phyloP scores from a whole-genome alignment of 1,139 yeast genomes.

The Magnusiomyces clavatus region DNA sequence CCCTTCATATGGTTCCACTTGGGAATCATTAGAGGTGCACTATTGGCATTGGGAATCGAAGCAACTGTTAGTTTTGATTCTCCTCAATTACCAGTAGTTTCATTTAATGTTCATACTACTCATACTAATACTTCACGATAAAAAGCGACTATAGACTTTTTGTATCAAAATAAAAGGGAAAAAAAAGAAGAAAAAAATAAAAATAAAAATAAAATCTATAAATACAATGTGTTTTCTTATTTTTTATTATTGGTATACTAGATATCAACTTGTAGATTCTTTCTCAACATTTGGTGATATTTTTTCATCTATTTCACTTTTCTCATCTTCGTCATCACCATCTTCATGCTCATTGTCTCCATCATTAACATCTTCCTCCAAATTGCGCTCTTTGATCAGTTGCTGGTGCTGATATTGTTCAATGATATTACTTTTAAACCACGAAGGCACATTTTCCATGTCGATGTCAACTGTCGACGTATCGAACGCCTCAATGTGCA shows the following conservation, averaged over 20 bases:
- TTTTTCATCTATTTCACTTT: no score
- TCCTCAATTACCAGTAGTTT: slow-evolving; percentile 51
- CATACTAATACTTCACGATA: not conserved
- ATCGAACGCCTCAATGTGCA: slow-evolving; percentile 80
- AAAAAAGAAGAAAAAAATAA: no score
- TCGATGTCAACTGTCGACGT: slow-evolving; percentile 46
- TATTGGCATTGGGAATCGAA: slow-evolving; percentile 62
- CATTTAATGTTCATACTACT: slow-evolving; percentile 61
- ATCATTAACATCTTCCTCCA: not conserved
- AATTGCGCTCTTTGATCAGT: not conserved
- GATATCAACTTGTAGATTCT: no score
- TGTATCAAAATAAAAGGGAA: no score
- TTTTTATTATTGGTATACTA: no score
- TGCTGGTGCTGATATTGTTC: slow-evolving; percentile 2
- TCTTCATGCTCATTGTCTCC: not conserved
- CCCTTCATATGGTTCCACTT: slow-evolving; percentile 59
- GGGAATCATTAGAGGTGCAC: slow-evolving; percentile 76
- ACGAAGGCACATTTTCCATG: slow-evolving; percentile 43
- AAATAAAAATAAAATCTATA: no score
- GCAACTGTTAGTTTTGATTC: slow-evolving; percentile 61
- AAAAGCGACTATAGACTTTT: not conserved
- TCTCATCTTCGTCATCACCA: no score
- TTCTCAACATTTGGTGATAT: no score
- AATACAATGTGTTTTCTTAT: no score
- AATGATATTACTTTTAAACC: slow-evolving; percentile 26